These are phyloP conservation scores for Trichoderma endophyticum DNA, from an alignment of 2,329 filamentous ascomycete genomes.

Conservation along the genomic window DNA sequence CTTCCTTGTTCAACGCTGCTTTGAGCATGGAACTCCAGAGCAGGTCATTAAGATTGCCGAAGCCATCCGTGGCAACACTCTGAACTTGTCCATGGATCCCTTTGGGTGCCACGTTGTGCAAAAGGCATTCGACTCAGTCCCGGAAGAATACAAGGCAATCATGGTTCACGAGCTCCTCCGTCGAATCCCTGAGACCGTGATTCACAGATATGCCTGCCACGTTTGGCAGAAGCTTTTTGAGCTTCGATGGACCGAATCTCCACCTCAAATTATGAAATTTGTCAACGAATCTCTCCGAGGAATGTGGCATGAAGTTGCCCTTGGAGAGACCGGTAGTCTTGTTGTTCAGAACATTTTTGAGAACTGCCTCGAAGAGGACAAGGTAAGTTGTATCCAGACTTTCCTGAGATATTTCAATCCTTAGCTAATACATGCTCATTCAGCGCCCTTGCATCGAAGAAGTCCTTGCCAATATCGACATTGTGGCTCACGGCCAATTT, in stretches of 20 bases:
- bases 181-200: slow-evolving; percentile 94
- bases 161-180: slow-evolving; percentile 98
- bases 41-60: slow-evolving; percentile 94
- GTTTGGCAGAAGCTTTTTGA: slow-evolving; percentile 99
- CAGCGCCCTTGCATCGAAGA: slow-evolving; percentile 96
- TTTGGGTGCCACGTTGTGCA: slow-evolving; percentile 98
- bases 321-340: slow-evolving; percentile 94
- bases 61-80: slow-evolving; percentile 87
- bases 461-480: slow-evolving; percentile 90
- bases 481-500: slow-evolving; percentile 95
- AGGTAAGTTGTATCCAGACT: slow-evolving; percentile 57
- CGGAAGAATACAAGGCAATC: slow-evolving; percentile 94
- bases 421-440: slow-evolving; percentile 24
- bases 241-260: slow-evolving; percentile 89
- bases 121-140: slow-evolving; percentile 96
- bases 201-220: slow-evolving; percentile 97
- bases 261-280: slow-evolving; percentile 96
- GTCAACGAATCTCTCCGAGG: slow-evolving; percentile 92
- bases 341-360: slow-evolving; percentile 99
- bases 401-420: background rate
- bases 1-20: slow-evolving; percentile 96
- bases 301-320: slow-evolving; percentile 98
- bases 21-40: slow-evolving; percentile 93
- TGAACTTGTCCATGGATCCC: slow-evolving; percentile 95
- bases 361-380: slow-evolving; percentile 97